phyloP scores from a whole-genome alignment of 805 yeast species.

The Lipomyces anomalus region DNA sequence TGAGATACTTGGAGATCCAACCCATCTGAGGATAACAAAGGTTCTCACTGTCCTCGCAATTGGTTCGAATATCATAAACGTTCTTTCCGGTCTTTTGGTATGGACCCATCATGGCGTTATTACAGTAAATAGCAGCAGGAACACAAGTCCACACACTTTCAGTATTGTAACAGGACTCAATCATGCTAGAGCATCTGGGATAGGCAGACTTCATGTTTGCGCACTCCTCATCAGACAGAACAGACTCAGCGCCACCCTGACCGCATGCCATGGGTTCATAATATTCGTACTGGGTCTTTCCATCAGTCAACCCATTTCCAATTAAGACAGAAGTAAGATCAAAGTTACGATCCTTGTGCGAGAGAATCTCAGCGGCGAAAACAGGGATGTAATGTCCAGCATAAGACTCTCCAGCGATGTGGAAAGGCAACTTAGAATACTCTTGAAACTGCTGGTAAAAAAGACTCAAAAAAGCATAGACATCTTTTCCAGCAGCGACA shows the following conservation, averaged over 20 bases:
- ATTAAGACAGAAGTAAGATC: conserved; percentile 74
- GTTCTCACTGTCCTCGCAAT: conserved; percentile 59
- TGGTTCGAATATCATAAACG: conserved; percentile 82
- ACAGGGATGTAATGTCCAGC: conserved; percentile 94
- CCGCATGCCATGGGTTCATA: conserved; percentile 96
- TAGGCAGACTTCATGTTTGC: conserved; percentile 57
- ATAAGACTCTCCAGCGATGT: conserved; percentile 89
- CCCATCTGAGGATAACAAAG: conserved; percentile 78
- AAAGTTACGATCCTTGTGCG: conserved; percentile 44
- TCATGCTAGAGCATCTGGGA: conserved; percentile 72
- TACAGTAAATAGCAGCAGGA: conserved; percentile 88
- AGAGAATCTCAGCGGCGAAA: conserved; percentile 52
- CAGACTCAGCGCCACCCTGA: conserved; percentile 73
- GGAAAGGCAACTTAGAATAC: conserved; percentile 48
- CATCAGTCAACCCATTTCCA: conserved; percentile 91
- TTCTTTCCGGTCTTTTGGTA: conserved; percentile 81
- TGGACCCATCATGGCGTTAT: conserved; percentile 74
- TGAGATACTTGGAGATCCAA: conserved; percentile 72
- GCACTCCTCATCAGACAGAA: conserved; percentile 75
- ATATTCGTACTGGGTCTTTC: conserved; percentile 67
- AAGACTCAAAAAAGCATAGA: conserved; percentile 72
- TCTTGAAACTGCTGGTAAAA: conserved; percentile 83
- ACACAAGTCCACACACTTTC: conserved; percentile 78
- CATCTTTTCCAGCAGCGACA: conserved; percentile 81
- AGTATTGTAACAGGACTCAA: conserved; percentile 70